These are phyloP conservation scores for Singerocomus rubriflavus DNA, from an alignment of 1,284 basidiomycete genomes.

Conservation along the genomic window DNA sequence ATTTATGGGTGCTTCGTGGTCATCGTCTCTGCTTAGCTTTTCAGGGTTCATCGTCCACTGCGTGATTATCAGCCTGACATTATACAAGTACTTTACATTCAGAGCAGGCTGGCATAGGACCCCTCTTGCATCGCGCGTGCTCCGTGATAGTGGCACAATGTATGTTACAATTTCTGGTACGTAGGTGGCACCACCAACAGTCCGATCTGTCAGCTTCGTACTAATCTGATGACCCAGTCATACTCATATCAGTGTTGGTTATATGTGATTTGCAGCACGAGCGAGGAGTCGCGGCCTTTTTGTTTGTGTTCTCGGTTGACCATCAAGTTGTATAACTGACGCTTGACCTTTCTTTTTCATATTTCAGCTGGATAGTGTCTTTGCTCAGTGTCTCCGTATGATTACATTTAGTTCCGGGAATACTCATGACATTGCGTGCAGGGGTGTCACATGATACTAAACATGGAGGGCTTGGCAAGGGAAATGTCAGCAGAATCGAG, in stretches of 20 bases:
- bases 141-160: conserved; percentile 16
- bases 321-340: conserved; percentile 12
- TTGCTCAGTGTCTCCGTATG: conserved; percentile 19
- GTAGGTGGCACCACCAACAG: not conserved
- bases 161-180: conserved; percentile 14
- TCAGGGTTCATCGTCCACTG: conserved; percentile 20
- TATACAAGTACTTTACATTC: conserved; percentile 17
- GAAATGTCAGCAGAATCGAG: not conserved
- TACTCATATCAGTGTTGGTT: conserved; percentile 7
- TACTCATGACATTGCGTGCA: not conserved
- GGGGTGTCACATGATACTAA: conserved; percentile 22
- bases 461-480: conserved; percentile 23
- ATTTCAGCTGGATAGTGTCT: conserved; percentile 16
- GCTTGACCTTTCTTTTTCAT: not conserved
- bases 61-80: conserved; percentile 15
- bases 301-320: conserved; percentile 14
- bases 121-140: conserved; percentile 22
- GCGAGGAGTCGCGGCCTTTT: conserved; percentile 9
- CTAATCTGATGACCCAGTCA: conserved; percentile 15
- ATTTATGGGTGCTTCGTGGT: not conserved
- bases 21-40: conserved; percentile 6
- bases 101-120: conserved; percentile 14
- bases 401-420: not conserved
- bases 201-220: not conserved
- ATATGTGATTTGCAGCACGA: conserved; percentile 10